Base-by-base conservation (phyloP, 208 protist species). In the Crithidia mellificae region DNA sequence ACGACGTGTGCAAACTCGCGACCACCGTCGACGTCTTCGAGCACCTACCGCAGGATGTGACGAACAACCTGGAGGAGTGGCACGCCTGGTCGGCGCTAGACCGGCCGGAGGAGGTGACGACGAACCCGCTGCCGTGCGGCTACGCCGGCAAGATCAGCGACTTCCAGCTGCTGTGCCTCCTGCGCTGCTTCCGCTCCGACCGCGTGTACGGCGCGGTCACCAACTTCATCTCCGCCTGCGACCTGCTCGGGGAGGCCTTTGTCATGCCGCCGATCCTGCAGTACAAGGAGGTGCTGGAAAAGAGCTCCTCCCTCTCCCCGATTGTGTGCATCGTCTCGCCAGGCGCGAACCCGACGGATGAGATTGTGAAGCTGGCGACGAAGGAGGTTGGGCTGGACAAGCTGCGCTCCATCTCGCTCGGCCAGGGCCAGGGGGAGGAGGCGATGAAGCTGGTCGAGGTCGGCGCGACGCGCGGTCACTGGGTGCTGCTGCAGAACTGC, bases 401-500 rank as follows among this genome's bases (percentile, higher is more conserved):
- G 80, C 70, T 99, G 63, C 98, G 98, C 49, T 95, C 90, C 57
- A 95, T 99, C 59, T 93, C 98, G 15, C 93, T 99, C 19, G 98
- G 98, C 47, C 98, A 99, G 72, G 98, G 98, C 24, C 98, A 99
- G 82, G 98, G 92, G 19, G 89, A 96, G 63, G 90, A 98, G 73
- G 98, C 98, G 11, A 95, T 98, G 85, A 78, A 90, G 63, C 74
- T 99, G 50, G 83, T 99, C 15, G 95, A 99, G 80, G 84, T 90
- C 14, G 98, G 97, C 43, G 81, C 93, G 6, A 83, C 88, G 54
- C 85, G 98, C 15, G 98, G 98, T 2, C 97, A 99, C 57, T 99
- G 98, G 98, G 96, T 99, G 51, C 81, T 99, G 61, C 87, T 99
- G 46, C 97, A 99, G 83, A 99, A 99, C 82, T 99, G 98, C 81